Base-by-base conservation (phyloP, 345 rosid genomes). In the Hevea brasiliensis region DNA sequence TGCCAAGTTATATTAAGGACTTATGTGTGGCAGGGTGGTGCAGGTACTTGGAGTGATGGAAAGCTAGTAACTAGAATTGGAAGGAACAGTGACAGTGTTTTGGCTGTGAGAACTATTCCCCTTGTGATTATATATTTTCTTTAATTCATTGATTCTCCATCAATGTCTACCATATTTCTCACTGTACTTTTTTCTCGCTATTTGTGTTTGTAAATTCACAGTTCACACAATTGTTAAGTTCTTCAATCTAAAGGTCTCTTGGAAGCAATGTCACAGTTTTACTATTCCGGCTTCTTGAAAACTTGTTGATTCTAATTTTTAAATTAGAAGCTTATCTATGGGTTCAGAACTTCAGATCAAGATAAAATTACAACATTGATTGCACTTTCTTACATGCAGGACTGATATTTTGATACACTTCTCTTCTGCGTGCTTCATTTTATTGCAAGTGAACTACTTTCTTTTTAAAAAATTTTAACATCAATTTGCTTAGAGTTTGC, bases 21-120 rank as follows among this genome's bases (percentile, higher is more conserved):
- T 89, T 90, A 90, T 90, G 81, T 57, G 58, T 86, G 70, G 88
- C 99, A 94, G 99, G 99, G 99, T 88, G 98, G 97, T 89, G 99
- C 99, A 92, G 99, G 99, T 89, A 88, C 99, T 32, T 94, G 99
- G 99, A 94, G 99, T 76, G 99, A 94, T 83, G 98, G 98, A 76
- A 94, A 94, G 86, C 93, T 94, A 55, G 96, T 94, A 48, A 94
- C 99, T 55, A 90, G 98, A 80, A 94, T 90, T 71, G 99, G 99
- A 73, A 92, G 92, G 85, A 94, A 94, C 82, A 87, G 90, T 54
- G 87, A 80, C 74, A 84, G 96, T 70, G 99, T 94, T 71, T 81
- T 88, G 74, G 92, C 92, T 76, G 99, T 94, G 72, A 86, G 89
- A 17, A 74, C 70, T 68, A 47, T 75, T 74, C 65, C 67, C 67